A percentile compares a stretch with the other conserved stretches of the same genome.
Evolutionary conservation across 2,329 filamentous ascomycete species (phyloP).

Genomic region (Fusarium cyanostomum): DNA sequence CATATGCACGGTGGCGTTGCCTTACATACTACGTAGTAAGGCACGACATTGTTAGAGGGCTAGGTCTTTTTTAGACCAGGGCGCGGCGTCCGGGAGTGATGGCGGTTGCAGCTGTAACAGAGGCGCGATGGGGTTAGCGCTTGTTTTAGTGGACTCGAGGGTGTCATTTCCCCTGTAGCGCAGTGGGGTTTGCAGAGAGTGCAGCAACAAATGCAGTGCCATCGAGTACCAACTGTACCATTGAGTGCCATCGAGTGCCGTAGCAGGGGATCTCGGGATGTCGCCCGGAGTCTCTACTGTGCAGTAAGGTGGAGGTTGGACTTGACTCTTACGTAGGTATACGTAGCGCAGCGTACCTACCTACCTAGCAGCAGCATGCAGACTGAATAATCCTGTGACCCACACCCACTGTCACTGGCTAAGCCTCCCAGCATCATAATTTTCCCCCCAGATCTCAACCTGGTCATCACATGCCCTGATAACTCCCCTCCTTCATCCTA

Average conservation of each 20-base stretch:
- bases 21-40: slow-evolving; percentile 38
- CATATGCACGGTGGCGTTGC: slow-evolving; percentile 37
- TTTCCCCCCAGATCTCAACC: slow-evolving; percentile 42
- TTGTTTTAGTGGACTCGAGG: slow-evolving; percentile 23
- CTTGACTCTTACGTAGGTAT: slow-evolving; percentile 4
- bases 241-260: too few species aligned
- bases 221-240: too few species aligned
- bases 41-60: slow-evolving; percentile 13
- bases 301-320: too few species aligned
- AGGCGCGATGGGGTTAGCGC: slow-evolving; percentile 1
- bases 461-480: slow-evolving; percentile 48
- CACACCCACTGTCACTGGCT: slow-evolving; percentile 28
- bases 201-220: slow-evolving; percentile 5
- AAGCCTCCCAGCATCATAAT: slow-evolving; percentile 34
- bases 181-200: slow-evolving; percentile 15
- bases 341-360: slow-evolving; percentile 1
- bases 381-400: slow-evolving; percentile 43
- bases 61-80: slow-evolving; percentile 14
- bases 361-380: slow-evolving; percentile 28
- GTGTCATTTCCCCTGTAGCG: slow-evolving; percentile 37
- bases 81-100: slow-evolving; percentile 25
- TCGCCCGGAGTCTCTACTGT: background rate
- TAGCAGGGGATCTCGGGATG: background rate
- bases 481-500: slow-evolving; percentile 36
- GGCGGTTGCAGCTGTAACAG: slow-evolving; percentile 11